These are phyloP conservation scores for Beauveria australis DNA, from an alignment of 2,329 filamentous ascomycete genomes.

Conservation along the genomic window DNA sequence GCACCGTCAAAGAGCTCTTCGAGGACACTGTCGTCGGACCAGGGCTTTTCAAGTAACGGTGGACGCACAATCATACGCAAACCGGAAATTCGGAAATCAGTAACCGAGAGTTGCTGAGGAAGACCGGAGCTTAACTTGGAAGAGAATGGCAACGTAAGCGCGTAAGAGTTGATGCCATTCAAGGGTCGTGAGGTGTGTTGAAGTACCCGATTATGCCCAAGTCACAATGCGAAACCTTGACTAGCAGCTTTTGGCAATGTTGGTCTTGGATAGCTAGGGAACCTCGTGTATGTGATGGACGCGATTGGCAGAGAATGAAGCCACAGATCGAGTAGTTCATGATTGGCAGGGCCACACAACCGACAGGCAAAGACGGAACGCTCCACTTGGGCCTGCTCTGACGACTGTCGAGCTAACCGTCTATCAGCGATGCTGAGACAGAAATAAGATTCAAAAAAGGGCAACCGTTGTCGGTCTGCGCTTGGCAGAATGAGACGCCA, in stretches of 20 bases:
- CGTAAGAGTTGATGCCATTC: background rate
- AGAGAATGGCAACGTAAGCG: background rate
- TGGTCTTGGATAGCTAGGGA: background rate
- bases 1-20: background rate
- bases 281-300: background rate
- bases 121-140: background rate
- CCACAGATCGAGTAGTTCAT: conserved; percentile 5
- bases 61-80: background rate
- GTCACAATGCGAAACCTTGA: background rate
- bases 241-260: background rate
- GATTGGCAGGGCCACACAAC: conserved; percentile 2
- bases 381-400: background rate
- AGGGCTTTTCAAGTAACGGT: background rate
- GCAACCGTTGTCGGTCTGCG: conserved; percentile 1
- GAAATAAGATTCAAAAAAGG: background rate
- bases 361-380: background rate
- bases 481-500: conserved; percentile 7
- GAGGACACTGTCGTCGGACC: background rate
- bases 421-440: background rate
- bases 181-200: background rate
- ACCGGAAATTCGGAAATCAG: background rate
- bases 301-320: background rate
- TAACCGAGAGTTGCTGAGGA: background rate
- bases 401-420: background rate
- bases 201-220: background rate